Conservation (phyloP, 2,329 filamentous ascomycete species). For the Neobulgaria alba region DNA sequence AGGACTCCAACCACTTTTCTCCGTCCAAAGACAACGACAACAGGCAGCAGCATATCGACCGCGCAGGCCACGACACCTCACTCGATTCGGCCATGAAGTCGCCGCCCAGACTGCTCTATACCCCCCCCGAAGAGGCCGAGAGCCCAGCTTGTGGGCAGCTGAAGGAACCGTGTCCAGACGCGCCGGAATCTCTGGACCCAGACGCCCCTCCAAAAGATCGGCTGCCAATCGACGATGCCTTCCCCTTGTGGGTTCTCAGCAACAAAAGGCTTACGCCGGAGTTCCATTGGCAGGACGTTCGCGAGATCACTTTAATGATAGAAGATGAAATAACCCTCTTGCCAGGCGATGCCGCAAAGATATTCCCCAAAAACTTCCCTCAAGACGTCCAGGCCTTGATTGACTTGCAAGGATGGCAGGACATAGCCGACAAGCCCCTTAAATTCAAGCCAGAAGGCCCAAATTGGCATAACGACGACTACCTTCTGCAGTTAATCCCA, state of each 20-base stretch:
- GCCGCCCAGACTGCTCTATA: not conserved
- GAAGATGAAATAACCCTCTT: constrained; percentile 33
- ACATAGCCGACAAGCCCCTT: constrained; percentile 63
- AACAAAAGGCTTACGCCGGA: constrained; percentile 68
- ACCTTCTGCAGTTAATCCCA: constrained; percentile 24
- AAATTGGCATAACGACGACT: constrained; percentile 22
- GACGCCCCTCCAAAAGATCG: constrained; percentile 1
- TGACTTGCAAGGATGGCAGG: constrained; percentile 67
- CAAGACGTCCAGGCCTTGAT: constrained; percentile 74
- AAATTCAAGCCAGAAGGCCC: constrained; percentile 35
- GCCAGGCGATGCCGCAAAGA: constrained; percentile 72
- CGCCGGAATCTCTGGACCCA: constrained; percentile 5
- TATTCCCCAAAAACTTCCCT: constrained; percentile 83
- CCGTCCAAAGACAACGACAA: not conserved
- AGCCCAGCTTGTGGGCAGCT: constrained; percentile 7
- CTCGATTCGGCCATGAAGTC: not conserved
- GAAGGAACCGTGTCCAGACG: constrained; percentile 6
- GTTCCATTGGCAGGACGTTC: constrained; percentile 89
- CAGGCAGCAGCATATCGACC: constrained; percentile 6
- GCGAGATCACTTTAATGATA: constrained; percentile 53
- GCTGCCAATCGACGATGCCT: constrained; percentile 11
- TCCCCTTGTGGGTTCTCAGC: constrained; percentile 37
- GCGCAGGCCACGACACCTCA: constrained; percentile 1
- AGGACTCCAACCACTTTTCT: not conserved
- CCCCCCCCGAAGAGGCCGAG: not conserved